Base-by-base conservation (phyloP, 1,139 yeast species). In the Yamadazyma epiphylla region DNA sequence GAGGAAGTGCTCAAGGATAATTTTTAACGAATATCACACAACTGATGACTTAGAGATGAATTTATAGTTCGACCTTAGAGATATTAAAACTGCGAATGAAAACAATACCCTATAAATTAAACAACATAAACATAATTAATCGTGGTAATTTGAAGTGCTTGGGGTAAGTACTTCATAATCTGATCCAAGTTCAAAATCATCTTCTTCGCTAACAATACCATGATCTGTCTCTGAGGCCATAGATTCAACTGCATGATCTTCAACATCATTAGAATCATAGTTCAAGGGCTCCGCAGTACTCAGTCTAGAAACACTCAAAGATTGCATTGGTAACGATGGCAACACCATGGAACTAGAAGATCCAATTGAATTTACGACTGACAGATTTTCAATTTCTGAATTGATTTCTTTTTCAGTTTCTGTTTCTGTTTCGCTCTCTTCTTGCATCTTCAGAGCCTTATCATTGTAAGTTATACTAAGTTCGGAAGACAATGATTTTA, bases 81-180 rank as follows among this genome's bases (percentile, higher is more conserved):
- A n/a, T n/a, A n/a, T 7, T 12, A n/a, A n/a, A n/a, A n/a, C n/a
- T n/a, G n/a, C n/a, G n/a, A n/a, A n/a, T n/a, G n/a, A n/a, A n/a
- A n/a, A n/a, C n/a, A n/a, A n/a, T n/a, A n/a, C n/a, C n/a, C n/a
- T n/a, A n/a, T n/a, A n/a, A n/a, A n/a, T n/a, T n/a, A 17, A 7
- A 7, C 20, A 17, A 17, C 20, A 17, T 17, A 17, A 17, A 17
- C 20, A 17, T 17, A 7, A 17, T 17, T 10, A 17, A 17, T 26
- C 27, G 14, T 19, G 17, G 15, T 27, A 24, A 19, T 37, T 28
- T 13, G 41, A 37, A 14, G 39, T 28, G 8, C 37, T 30, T 13
- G 65, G 53, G 2, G 70, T 60, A 35, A 66, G 57, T 13, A 66
- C 46, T 38, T 66, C 73, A 40, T 45, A 67, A 39, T 67, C 74